Evolutionary conservation across 306 rosid species (phyloP).

Genomic region (Begonia fuchsioides): DNA sequence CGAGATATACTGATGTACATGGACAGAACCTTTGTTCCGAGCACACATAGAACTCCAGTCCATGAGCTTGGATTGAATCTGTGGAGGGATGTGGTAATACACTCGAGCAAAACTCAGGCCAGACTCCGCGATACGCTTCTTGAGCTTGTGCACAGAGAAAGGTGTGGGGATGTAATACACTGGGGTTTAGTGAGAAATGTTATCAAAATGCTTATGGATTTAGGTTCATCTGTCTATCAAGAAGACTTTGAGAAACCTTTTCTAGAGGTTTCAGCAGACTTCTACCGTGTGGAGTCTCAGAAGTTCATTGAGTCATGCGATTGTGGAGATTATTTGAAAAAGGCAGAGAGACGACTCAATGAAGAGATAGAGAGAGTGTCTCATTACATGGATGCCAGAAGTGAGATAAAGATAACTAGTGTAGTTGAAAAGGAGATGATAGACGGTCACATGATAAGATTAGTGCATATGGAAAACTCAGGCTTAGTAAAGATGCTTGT

Average conservation of each 20-base stretch:
- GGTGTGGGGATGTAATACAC: slow-evolving; percentile 65
- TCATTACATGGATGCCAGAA: slow-evolving; percentile 67
- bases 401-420: slow-evolving; percentile 51
- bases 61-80: slow-evolving; percentile 68
- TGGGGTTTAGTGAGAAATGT: slow-evolving; percentile 56
- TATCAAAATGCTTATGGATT: slow-evolving; percentile 66
- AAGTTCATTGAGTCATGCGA: slow-evolving; percentile 58
- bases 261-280: slow-evolving; percentile 61
- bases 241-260: slow-evolving; percentile 61
- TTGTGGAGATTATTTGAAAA: slow-evolving; percentile 71
- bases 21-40: slow-evolving; percentile 82
- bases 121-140: slow-evolving; percentile 47
- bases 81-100: slow-evolving; percentile 70
- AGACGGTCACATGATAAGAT: slow-evolving; percentile 61
- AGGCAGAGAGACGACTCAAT: slow-evolving; percentile 58
- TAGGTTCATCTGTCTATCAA: slow-evolving; percentile 58
- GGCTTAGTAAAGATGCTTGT: slow-evolving; percentile 74
- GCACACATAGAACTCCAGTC: slow-evolving; percentile 45
- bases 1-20: slow-evolving; percentile 83
- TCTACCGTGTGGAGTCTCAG: slow-evolving; percentile 58
- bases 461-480: slow-evolving; percentile 72
- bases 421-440: slow-evolving; percentile 83
- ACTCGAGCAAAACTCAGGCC: slow-evolving; percentile 47
- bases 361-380: slow-evolving; percentile 89
- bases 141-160: slow-evolving; percentile 49